Evolutionary conservation across 1,284 basidiomycete species (phyloP).

Genomic region (Calocybe gambosa): DNA sequence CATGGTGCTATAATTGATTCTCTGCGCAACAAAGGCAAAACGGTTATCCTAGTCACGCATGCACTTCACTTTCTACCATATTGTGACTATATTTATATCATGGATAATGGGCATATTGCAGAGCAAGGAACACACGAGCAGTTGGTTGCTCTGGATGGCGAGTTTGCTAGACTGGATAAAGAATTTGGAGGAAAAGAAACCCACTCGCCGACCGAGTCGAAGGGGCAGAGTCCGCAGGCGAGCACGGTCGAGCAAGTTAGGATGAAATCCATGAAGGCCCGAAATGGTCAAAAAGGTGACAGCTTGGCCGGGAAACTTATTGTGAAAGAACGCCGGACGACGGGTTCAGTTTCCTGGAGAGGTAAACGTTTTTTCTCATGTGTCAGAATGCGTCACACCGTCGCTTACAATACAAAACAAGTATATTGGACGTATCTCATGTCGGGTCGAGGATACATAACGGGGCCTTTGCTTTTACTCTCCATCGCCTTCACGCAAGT

Average conservation of each 20-base stretch:
- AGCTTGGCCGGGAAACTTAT: conserved; percentile 62
- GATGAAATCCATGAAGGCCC: conserved; percentile 28
- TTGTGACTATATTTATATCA: conserved; percentile 61
- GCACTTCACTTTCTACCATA: conserved; percentile 67
- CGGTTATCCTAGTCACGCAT: conserved; percentile 67
- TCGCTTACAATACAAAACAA: conserved; percentile 18
- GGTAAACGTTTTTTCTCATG: conserved; percentile 28
- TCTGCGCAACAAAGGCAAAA: conserved; percentile 54
- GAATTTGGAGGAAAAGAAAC: conserved; percentile 55
- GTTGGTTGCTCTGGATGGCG: conserved; percentile 46
- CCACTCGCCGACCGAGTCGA: conserved; percentile 22
- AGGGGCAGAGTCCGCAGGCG: conserved; percentile 22
- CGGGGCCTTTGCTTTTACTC: conserved; percentile 51
- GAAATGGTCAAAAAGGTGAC: conserved; percentile 45
- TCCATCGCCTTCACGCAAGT: conserved; percentile 62
- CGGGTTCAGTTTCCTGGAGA: conserved; percentile 53
- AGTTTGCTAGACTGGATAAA: conserved; percentile 55
- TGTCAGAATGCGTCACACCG: not conserved
- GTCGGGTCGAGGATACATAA: conserved; percentile 56
- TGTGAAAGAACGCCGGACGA: conserved; percentile 57
- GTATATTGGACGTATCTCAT: conserved; percentile 67
- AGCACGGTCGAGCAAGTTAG: conserved; percentile 32
- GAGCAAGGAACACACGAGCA: conserved; percentile 63
- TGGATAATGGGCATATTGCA: conserved; percentile 51
- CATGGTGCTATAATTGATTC: conserved; percentile 54